Evolutionary conservation across 1,139 yeast genomes (phyloP), one percentile per base, ranked within the genome.

Genomic region (Scheffersomyces cryptocercus): DNA sequence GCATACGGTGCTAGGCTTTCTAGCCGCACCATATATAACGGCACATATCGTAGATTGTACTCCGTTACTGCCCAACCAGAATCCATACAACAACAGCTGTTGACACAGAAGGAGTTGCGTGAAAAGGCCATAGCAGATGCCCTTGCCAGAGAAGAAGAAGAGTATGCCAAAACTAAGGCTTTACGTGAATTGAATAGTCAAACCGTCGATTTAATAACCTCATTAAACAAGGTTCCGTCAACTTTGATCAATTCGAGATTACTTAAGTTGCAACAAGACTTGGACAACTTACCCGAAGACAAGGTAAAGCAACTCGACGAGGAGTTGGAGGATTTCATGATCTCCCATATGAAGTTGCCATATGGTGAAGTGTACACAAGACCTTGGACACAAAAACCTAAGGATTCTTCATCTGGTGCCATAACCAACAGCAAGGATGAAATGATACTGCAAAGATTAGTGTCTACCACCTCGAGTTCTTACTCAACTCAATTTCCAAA

Each of bases 121-220:
- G 78, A 73, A 49, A 62, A 54, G 47, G 75, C 74, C 3, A 54
- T 73, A 37, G 74, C 77, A 1, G 77, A 72, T 47, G 77, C 78
- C 0, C 61, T 72, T 32, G 77, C 78, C 4, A 61, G 63, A 47
- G 79, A 73, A 51, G 77, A 72, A 61, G 76, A 67, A 47, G 69
- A 68, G 28, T 58, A 65, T 31, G 65, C 68, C 16, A 67, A 55
- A 44, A 65, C 69, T 29, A 71, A 70, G 47, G 62, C 64, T 13
- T 56, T 74, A 38, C 61, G 75, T 33, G 73, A 70, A 47, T 62
- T 72, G 44, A 68, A 65, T 40, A 53, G 53, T 15, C 51, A 57
- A 35, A 63, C 75, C 2, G 54, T 52, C 37, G 59, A 54, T 5
- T 54, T 62, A 42, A 65, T 74, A 20, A 48, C 60, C 4, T 52